Evolutionary conservation across 2,329 filamentous ascomycete genomes (phyloP).

Genomic region (Magnaporthiopsis incrustans): DNA sequence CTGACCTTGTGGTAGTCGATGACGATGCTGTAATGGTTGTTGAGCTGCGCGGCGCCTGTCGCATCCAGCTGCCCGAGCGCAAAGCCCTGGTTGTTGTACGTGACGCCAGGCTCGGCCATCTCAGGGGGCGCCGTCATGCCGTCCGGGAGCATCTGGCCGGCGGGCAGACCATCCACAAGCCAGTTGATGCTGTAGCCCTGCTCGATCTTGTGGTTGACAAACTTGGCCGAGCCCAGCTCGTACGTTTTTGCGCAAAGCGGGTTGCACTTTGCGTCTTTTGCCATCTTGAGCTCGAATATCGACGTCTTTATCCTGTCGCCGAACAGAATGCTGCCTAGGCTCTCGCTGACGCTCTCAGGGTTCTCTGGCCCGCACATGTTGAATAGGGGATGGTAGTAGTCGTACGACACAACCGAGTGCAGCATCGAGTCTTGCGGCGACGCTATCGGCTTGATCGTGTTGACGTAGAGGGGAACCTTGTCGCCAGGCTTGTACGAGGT

Average conservation of each 20-base stretch:
- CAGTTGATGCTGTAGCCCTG: conserved; percentile 91
- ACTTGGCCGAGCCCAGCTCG: conserved; percentile 58
- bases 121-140: conserved; percentile 22
- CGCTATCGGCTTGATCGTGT: conserved; percentile 80
- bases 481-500: conserved; percentile 81
- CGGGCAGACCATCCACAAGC: conserved; percentile 89
- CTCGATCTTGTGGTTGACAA: conserved; percentile 74
- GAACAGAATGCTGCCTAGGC: conserved; percentile 90
- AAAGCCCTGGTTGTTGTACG: conserved; percentile 90
- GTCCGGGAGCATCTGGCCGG: conserved; percentile 51
- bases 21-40: conserved; percentile 94
- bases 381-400: conserved; percentile 87
- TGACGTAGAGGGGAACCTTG: conserved; percentile 80
- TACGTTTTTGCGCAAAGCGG: conserved; percentile 62
- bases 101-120: conserved; percentile 62
- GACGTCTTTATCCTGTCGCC: conserved; percentile 95
- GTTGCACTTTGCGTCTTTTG: conserved; percentile 79
- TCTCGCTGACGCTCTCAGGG: conserved; percentile 75
- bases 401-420: conserved; percentile 89
- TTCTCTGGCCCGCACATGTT: conserved; percentile 77
- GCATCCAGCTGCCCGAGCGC: conserved; percentile 59
- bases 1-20: conserved; percentile 85
- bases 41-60: conserved; percentile 44
- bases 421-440: conserved; percentile 70
- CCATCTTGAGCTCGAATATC: conserved; percentile 84